phyloP scores from a whole-genome alignment of 106 monocot genomes.

The Dendrobium chrysotoxum region DNA sequence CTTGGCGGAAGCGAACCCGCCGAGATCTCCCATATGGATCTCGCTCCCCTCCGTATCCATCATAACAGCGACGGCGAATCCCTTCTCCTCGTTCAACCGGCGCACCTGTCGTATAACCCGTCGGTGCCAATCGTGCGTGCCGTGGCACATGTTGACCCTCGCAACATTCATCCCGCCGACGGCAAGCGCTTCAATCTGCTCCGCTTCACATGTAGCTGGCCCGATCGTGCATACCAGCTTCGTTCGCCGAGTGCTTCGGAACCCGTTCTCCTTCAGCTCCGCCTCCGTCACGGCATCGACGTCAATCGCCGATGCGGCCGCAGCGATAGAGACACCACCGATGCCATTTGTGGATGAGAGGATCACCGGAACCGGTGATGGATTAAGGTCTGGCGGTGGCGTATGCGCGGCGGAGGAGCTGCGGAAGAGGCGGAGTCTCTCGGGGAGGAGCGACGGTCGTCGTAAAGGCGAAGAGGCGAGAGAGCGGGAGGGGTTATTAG shows the following conservation, averaged over 20 bases:
- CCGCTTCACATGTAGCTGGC: conserved; percentile 67
- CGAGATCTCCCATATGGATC: conserved; percentile 82
- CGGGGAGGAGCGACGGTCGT: conserved; percentile 5
- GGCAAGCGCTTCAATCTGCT: conserved; percentile 93
- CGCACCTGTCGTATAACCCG: conserved; percentile 66
- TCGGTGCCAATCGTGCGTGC: conserved; percentile 84
- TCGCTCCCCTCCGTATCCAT: conserved; percentile 89
- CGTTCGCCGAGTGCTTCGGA: conserved; percentile 71
- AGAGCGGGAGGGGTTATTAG: conserved; percentile 8
- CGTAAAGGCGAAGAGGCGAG: not conserved
- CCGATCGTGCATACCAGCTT: conserved; percentile 98
- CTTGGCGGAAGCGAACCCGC: conserved; percentile 42
- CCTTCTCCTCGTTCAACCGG: conserved; percentile 92
- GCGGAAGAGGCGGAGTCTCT: conserved; percentile 3
- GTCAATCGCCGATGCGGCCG: conserved; percentile 36
- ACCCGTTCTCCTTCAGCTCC: conserved; percentile 97
- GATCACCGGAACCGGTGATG: conserved; percentile 3
- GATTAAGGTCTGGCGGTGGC: conserved; percentile 6
- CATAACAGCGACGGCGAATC: conserved; percentile 78
- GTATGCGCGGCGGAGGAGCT: conserved; percentile 12
- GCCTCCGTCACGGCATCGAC: conserved; percentile 81
- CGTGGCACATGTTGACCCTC: conserved; percentile 97
- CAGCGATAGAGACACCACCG: not conserved
- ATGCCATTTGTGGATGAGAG: conserved; percentile 21
- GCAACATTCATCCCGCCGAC: conserved; percentile 98